Evolutionary conservation across 2,329 filamentous ascomycete genomes (phyloP).

Genomic region (Xylariaceae sp.): DNA sequence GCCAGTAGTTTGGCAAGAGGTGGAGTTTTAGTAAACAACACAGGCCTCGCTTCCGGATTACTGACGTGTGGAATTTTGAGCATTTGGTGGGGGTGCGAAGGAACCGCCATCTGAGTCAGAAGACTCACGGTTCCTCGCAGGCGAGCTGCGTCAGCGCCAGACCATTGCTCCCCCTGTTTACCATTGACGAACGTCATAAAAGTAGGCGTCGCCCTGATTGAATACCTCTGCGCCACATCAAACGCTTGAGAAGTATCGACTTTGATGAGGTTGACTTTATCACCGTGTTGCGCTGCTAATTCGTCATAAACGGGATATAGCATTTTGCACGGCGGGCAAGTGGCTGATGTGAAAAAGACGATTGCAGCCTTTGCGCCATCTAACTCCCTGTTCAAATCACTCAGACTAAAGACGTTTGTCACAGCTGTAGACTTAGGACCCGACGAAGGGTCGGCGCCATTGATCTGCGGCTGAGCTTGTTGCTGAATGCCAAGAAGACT

Average conservation of each 20-base stretch:
- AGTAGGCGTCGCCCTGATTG: constrained; percentile 75
- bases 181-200: constrained; percentile 82
- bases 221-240: constrained; percentile 60
- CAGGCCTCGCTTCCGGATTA: constrained; percentile 57
- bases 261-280: constrained; percentile 71
- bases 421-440: constrained; percentile 39
- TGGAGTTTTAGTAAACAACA: constrained; percentile 73
- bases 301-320: constrained; percentile 80
- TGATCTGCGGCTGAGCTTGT: constrained; percentile 24
- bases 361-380: constrained; percentile 60
- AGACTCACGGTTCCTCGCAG: constrained; percentile 70
- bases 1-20: constrained; percentile 76
- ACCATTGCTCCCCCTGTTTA: constrained; percentile 74
- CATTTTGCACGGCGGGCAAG: constrained; percentile 77
- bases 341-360: constrained; percentile 89
- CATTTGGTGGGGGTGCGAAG: constrained; percentile 69
- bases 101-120: constrained; percentile 70
- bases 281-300: constrained; percentile 67
- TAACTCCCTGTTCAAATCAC: constrained; percentile 58
- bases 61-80: constrained; percentile 69
- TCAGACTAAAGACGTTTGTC: constrained; percentile 53
- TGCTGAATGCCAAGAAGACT: constrained; percentile 49
- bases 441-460: constrained; percentile 7
- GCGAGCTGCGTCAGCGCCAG: constrained; percentile 64
- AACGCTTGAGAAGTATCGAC: constrained; percentile 69